phyloP scores from a whole-genome alignment of 768 basidiomycete species.

The Lactarius sanguifluus region DNA sequence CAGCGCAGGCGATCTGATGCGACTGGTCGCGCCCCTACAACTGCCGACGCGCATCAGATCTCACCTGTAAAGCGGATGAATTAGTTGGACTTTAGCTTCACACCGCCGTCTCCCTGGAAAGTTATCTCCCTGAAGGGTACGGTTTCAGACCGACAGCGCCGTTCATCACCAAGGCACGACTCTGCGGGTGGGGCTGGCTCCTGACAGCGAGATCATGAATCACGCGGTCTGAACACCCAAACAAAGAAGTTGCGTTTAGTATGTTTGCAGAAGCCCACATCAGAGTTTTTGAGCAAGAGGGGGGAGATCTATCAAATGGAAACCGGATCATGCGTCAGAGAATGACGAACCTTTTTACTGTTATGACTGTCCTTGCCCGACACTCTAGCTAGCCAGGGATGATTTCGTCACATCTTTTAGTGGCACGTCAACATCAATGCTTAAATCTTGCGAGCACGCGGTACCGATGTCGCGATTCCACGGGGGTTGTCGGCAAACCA shows the following conservation, averaged over 20 bases:
- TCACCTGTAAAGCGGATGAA: not conserved
- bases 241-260: not conserved
- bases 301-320: conserved; percentile 8
- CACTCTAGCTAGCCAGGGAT: not conserved
- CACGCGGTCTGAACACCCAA: not conserved
- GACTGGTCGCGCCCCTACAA: not conserved
- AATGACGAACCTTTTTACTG: not conserved
- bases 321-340: not conserved
- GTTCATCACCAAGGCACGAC: not conserved
- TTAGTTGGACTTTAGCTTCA: not conserved
- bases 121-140: not conserved
- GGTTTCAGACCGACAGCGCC: not conserved
- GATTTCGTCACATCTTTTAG: not conserved
- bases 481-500: not conserved
- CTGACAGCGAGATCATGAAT: not conserved
- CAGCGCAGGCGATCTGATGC: not conserved
- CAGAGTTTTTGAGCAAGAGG: not conserved
- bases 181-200: not conserved
- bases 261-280: not conserved
- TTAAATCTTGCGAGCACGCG: conserved; percentile 8
- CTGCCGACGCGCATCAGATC: not conserved
- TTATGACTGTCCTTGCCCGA: not conserved
- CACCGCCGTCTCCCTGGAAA: not conserved
- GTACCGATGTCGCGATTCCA: not conserved
- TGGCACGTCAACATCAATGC: not conserved